Percentiles rank a stretch among this genome's conserved stretches.
Evolutionary conservation across 768 basidiomycete genomes (phyloP).

Genomic region (Glaciozyma antarctica): DNA sequence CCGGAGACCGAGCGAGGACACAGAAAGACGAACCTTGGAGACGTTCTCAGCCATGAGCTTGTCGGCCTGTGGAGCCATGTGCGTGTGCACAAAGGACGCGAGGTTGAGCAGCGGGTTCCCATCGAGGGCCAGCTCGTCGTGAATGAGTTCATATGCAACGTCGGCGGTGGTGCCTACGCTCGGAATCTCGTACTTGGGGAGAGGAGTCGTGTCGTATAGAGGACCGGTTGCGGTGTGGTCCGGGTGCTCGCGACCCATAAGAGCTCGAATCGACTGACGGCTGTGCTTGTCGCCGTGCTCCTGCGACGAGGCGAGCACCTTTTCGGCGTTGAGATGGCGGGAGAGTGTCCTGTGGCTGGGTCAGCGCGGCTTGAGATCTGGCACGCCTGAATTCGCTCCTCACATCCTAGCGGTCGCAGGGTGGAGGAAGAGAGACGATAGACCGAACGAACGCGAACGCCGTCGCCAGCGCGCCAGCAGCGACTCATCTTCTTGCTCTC

Average conservation of each 20-base stretch:
- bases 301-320: conserved; percentile 52
- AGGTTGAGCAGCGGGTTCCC: conserved; percentile 47
- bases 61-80: conserved; percentile 42
- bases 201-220: conserved; percentile 49
- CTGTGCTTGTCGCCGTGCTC: conserved; percentile 35
- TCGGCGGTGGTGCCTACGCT: conserved; percentile 45
- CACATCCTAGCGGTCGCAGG: too few species aligned
- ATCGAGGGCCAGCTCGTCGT: conserved; percentile 45
- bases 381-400: too few species aligned
- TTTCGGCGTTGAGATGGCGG: conserved; percentile 51
- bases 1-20: too few species aligned
- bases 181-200: conserved; percentile 62
- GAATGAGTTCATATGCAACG: conserved; percentile 39
- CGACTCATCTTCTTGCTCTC: too few species aligned
- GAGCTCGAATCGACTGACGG: conserved; percentile 1
- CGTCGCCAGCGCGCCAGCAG: too few species aligned
- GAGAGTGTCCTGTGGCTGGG: conserved; percentile 1
- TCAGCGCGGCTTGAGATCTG: too few species aligned
- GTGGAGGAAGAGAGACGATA: too few species aligned
- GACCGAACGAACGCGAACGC: too few species aligned
- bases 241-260: conserved; percentile 40
- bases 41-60: conserved; percentile 58
- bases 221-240: conserved; percentile 48
- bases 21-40: conserved; percentile 41
- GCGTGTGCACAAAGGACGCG: conserved; percentile 58